Conservation (phyloP, 129 eudicot genomes). For the Flaveria trinervia region DNA sequence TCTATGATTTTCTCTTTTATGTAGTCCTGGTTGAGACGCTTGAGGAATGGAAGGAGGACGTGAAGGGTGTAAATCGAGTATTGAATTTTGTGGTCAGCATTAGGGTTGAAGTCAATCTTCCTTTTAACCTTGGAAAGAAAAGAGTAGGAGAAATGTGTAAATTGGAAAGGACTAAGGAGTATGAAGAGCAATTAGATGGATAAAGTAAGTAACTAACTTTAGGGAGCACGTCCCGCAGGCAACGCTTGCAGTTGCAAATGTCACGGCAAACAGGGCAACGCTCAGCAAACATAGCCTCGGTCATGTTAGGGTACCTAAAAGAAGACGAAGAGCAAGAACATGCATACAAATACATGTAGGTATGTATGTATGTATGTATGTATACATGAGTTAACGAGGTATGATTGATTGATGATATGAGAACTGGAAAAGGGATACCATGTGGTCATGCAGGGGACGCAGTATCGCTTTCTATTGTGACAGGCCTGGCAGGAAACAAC, state of each 20-base stretch:
- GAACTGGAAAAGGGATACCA: conserved; percentile 36
- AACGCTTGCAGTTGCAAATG: conserved; percentile 85
- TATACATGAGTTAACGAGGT: too few relatives aligned
- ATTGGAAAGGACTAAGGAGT: neutral
- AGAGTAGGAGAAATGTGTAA: neutral
- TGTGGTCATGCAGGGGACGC: conserved; percentile 57
- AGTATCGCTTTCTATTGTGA: conserved; percentile 50
- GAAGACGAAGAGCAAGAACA: neutral
- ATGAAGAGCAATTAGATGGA: neutral
- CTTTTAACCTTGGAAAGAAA: conserved; percentile 28
- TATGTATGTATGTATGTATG: too few relatives aligned
- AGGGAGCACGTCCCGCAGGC: conserved; percentile 60
- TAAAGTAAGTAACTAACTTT: conserved; percentile 39
- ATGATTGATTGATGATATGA: too few relatives aligned
- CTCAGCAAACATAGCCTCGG: conserved; percentile 54
- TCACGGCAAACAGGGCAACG: conserved; percentile 76
- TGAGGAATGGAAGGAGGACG: conserved; percentile 61
- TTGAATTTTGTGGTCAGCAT: conserved; percentile 38
- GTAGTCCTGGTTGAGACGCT: conserved; percentile 55
- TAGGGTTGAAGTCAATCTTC: conserved; percentile 28
- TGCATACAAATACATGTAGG: too few relatives aligned
- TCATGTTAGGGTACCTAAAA: conserved; percentile 79
- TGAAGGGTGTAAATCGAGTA: conserved; percentile 52
- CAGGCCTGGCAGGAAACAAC: conserved; percentile 67
- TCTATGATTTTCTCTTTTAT: conserved; percentile 55